phyloP scores from a whole-genome alignment of 176 grass and related monocot genomes.

The Cymbopogon citratus region DNA sequence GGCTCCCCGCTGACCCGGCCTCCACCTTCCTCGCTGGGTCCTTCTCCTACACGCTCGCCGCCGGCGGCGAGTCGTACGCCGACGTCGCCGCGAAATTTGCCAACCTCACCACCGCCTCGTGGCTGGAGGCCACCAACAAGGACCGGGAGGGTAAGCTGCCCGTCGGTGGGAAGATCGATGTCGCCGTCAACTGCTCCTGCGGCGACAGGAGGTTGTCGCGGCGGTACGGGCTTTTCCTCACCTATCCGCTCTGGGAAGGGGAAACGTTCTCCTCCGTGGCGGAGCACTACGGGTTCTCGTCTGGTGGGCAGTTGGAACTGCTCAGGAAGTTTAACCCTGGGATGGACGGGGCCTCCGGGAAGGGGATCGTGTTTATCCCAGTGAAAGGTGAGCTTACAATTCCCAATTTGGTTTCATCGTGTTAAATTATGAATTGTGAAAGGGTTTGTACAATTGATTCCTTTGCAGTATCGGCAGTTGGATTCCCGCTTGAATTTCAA shows the following conservation, averaged over 20 bases:
- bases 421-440: neutral
- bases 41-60: slow-evolving; percentile 21
- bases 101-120: slow-evolving; percentile 46
- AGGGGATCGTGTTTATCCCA: slow-evolving; percentile 52
- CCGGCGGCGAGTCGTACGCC: slow-evolving; percentile 23
- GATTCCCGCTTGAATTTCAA: neutral
- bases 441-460: neutral
- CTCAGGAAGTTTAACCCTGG: slow-evolving; percentile 46
- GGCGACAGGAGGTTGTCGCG: slow-evolving; percentile 43
- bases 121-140: slow-evolving; percentile 33
- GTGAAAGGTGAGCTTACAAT: slow-evolving; percentile 33
- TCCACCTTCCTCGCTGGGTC: slow-evolving; percentile 49
- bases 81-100: slow-evolving; percentile 26
- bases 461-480: neutral
- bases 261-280: slow-evolving; percentile 50
- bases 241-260: slow-evolving; percentile 49
- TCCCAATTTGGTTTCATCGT: neutral
- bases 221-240: slow-evolving; percentile 58
- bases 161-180: slow-evolving; percentile 7
- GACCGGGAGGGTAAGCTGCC: slow-evolving; percentile 8
- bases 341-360: slow-evolving; percentile 35
- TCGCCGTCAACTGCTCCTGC: slow-evolving; percentile 68
- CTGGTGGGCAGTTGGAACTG: slow-evolving; percentile 30
- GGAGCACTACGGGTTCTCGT: slow-evolving; percentile 26
- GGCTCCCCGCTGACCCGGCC: neutral